phyloP scores from a whole-genome alignment of 2,329 filamentous ascomycete species.

The Ophiocordyceps camponoti-leonardi region DNA sequence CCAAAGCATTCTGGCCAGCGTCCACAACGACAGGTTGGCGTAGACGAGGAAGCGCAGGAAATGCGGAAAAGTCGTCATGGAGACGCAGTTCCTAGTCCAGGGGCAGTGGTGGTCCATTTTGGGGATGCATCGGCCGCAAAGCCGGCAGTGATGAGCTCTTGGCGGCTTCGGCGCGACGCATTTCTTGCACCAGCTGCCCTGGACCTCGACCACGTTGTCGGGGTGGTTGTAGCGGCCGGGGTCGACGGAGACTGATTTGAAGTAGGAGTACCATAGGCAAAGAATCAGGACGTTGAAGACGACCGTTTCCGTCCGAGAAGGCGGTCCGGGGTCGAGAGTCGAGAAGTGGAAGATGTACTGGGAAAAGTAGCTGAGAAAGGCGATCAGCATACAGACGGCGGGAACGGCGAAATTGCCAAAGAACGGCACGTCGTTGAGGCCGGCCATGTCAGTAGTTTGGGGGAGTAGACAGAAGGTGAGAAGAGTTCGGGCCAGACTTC shows the following conservation, averaged over 20 bases:
- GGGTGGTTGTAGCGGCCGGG: constrained; percentile 36
- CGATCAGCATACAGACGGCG: constrained; percentile 45
- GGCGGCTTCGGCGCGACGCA: constrained; percentile 60
- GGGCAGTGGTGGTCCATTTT: constrained; percentile 82
- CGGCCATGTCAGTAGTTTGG: constrained; percentile 19
- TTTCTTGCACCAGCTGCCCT: constrained; percentile 52
- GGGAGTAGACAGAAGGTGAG: neutral
- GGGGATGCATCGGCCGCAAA: constrained; percentile 56
- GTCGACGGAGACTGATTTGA: constrained; percentile 37
- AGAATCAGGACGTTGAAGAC: constrained; percentile 49
- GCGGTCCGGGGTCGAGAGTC: constrained; percentile 41
- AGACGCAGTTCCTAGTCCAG: constrained; percentile 73
- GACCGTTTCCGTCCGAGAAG: constrained; percentile 36
- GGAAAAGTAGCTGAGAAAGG: constrained; percentile 54
- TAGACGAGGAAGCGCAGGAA: constrained; percentile 65
- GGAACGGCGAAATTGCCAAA: constrained; percentile 48
- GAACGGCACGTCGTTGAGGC: constrained; percentile 22
- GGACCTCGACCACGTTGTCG: constrained; percentile 15
- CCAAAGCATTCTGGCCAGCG: constrained; percentile 42
- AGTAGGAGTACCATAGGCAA: constrained; percentile 54
- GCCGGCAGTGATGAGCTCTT: constrained; percentile 65
- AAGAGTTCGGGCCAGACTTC: neutral
- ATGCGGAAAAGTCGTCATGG: constrained; percentile 64
- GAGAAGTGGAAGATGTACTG: constrained; percentile 49
- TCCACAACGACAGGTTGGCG: constrained; percentile 46